These are phyloP conservation scores for Aspergillus hiratsukae DNA, from an alignment of 2,329 filamentous ascomycete species.

Conservation along the genomic window DNA sequence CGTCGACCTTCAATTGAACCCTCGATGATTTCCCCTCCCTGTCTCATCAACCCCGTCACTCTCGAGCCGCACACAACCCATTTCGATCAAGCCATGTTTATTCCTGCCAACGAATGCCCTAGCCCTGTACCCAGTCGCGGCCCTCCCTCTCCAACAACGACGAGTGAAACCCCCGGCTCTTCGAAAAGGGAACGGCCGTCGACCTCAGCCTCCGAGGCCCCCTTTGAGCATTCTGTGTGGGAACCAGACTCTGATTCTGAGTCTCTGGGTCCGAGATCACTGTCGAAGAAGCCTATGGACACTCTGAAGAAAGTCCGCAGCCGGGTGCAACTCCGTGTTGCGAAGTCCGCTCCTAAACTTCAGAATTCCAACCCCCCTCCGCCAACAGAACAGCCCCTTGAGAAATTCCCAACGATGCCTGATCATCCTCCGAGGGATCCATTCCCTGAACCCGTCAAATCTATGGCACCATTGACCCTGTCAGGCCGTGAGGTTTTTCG, in stretches of 20 bases:
- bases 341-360: slow-evolving; percentile 34
- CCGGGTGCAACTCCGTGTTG: slow-evolving; percentile 34
- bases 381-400: slow-evolving; percentile 14
- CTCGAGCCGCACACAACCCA: slow-evolving; percentile 36
- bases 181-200: slow-evolving; percentile 28
- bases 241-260: slow-evolving; percentile 38
- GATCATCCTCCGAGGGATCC: slow-evolving; percentile 17
- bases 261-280: slow-evolving; percentile 29
- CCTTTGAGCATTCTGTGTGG: slow-evolving; percentile 37
- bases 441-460: slow-evolving; percentile 15
- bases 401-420: slow-evolving; percentile 28
- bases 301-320: slow-evolving; percentile 39
- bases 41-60: slow-evolving; percentile 35
- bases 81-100: slow-evolving; percentile 39
- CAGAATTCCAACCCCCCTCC: slow-evolving; percentile 20
- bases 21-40: slow-evolving; percentile 37
- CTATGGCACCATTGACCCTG: slow-evolving; percentile 15
- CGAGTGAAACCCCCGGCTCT: slow-evolving; percentile 24
- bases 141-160: slow-evolving; percentile 27
- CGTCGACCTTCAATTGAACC: slow-evolving; percentile 30
- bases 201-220: slow-evolving; percentile 29
- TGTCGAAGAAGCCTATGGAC: slow-evolving; percentile 35
- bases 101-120: slow-evolving; percentile 34
- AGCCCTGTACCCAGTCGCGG: slow-evolving; percentile 34
- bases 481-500: slow-evolving; percentile 23